Conservation (phyloP, 78 protist genomes). For the Polysphondylium violaceum region DNA sequence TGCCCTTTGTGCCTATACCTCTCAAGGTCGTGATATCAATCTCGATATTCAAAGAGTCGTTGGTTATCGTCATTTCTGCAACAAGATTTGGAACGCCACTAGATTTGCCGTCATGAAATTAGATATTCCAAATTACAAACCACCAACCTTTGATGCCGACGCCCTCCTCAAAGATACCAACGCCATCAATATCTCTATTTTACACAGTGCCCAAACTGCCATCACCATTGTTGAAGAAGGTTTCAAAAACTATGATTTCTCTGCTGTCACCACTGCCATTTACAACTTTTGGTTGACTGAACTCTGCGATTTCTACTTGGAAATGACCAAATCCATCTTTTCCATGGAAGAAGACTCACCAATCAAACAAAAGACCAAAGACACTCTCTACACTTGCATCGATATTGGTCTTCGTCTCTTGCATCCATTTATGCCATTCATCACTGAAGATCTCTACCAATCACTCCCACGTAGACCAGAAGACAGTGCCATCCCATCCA, state of each 20-base stretch:
- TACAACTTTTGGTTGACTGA: slow-evolving; percentile 90
- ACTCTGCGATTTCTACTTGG: slow-evolving; percentile 97
- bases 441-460: slow-evolving; percentile 98
- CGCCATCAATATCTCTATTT: slow-evolving; percentile 92
- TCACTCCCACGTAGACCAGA: slow-evolving; percentile 83
- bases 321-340: slow-evolving; percentile 85
- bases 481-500: slow-evolving; percentile 45
- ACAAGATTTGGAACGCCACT: slow-evolving; percentile 98
- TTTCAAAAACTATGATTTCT: slow-evolving; percentile 85
- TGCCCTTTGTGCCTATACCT: slow-evolving; percentile 92
- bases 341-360: slow-evolving; percentile 21
- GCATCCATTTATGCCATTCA: slow-evolving; percentile 98
- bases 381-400: slow-evolving; percentile 84
- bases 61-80: slow-evolving; percentile 96
- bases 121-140: slow-evolving; percentile 22
- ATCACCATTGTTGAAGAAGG: slow-evolving; percentile 42
- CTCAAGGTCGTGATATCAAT: slow-evolving; percentile 93
- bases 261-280: slow-evolving; percentile 82
- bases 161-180: slow-evolving; percentile 17
- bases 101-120: slow-evolving; percentile 73
- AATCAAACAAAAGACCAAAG: slow-evolving; percentile 61
- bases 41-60: slow-evolving; percentile 94
- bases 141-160: background rate
- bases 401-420: slow-evolving; percentile 93
- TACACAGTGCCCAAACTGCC: slow-evolving; percentile 86